Evolutionary conservation across 805 yeast genomes (phyloP).

Genomic region (Sugiyamaella boreocaroliniensis): DNA sequence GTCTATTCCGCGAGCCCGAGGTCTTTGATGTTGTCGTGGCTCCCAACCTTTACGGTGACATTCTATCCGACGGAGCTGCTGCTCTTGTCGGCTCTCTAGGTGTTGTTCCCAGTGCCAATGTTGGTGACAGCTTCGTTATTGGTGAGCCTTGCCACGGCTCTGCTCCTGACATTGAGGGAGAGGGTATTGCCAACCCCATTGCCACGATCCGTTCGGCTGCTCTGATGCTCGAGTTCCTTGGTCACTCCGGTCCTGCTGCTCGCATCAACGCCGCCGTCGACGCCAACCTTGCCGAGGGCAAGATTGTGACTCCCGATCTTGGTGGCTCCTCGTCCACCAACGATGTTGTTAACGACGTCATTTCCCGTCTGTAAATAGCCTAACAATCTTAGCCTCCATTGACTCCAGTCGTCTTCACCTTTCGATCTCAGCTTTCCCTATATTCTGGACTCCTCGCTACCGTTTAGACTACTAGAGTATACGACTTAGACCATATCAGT

Average conservation of each 20-base stretch:
- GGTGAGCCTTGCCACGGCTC: constrained; percentile 99
- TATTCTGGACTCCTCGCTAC: no score
- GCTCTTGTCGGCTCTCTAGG: constrained; percentile 96
- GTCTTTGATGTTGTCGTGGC: constrained; percentile 97
- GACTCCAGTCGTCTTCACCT: background rate
- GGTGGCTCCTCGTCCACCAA: constrained; percentile 87
- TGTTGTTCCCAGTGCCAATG: constrained; percentile 96
- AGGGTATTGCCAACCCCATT: constrained; percentile 78
- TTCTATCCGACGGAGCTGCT: constrained; percentile 91
- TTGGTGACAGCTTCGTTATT: constrained; percentile 90
- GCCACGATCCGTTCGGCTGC: constrained; percentile 98
- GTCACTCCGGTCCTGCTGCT: constrained; percentile 82
- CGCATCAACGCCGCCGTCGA: constrained; percentile 91
- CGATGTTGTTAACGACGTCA: constrained; percentile 78
- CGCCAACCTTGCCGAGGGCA: constrained; percentile 76
- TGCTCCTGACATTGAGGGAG: constrained; percentile 97
- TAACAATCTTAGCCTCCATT: background rate
- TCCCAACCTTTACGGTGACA: constrained; percentile 97
- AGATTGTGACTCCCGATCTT: constrained; percentile 83
- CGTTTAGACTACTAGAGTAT: no score
- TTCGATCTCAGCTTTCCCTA: background rate
- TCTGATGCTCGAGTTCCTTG: constrained; percentile 94
- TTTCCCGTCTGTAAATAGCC: constrained; percentile 41
- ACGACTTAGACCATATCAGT: no score
- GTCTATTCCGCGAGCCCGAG: constrained; percentile 97